Base-by-base conservation (phyloP, 2,329 filamentous ascomycete species). In the Epichloe hybrida region DNA sequence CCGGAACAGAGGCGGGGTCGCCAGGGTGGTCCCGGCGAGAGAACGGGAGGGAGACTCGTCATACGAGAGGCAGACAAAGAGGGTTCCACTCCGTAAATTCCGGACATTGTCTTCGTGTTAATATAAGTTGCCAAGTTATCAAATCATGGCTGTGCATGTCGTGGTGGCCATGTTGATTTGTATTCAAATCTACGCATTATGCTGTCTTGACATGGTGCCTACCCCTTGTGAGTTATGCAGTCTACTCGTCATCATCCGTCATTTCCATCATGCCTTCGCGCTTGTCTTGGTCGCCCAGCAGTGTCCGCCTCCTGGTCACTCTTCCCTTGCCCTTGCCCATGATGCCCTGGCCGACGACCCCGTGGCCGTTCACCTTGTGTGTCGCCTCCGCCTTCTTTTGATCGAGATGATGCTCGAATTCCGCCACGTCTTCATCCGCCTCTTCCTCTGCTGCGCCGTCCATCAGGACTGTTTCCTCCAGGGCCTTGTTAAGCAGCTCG, bases 401-500 rank as follows among this genome's bases (percentile, higher is more conserved):
- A 43, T 70, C 66, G 41, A 84, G 63, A 40, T 72, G 70, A 4
- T 69, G 65, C 58, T 84, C 80, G 52, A 83, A 76, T 5, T 66
- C 68, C 1, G 64, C 66, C 55, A 76, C 54, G 20, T 70, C n/a
- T n/a, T n/a, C 69, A 34, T 75, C 72, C 0, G 67, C 69, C 37
- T 74, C 71, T 1, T 73, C 74, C 35, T 69, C 69, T 4, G 72
- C 72, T 7, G 72, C 67, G 2, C 65, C 68, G 45, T 71, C 71
- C 21, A 69, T 56, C 15, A 69, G 59, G 3, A 76, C 73, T 39
- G 81, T 77, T 64, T 84, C 80, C 31, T 80, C 77, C 1, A 88
- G 69, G 3, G 86, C 85, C 62, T 83, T 84, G 59, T 80, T 82
- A 35, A 93, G 70, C 47, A 93, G 68, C 62, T 93, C 87, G 0